These are phyloP conservation scores for Beauveria medogensis DNA, from an alignment of 2,329 filamentous ascomycete species.

Conservation along the genomic window DNA sequence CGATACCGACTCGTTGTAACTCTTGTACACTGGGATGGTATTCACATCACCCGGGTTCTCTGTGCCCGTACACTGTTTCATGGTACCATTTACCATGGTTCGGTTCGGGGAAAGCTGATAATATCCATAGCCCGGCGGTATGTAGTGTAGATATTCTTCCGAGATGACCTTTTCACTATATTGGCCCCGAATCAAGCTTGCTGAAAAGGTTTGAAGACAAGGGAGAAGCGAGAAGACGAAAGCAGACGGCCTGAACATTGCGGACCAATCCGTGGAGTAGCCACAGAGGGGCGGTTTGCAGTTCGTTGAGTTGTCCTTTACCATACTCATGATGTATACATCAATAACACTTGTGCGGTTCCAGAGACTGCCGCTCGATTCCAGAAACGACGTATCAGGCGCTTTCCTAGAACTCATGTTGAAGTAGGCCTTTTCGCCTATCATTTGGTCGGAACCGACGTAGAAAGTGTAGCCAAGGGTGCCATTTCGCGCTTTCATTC, in stretches of 20 bases:
- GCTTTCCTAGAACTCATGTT: neutral
- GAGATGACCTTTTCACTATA: neutral
- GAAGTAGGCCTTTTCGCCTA: neutral
- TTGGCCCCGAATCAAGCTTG: neutral
- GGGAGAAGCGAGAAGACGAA: neutral
- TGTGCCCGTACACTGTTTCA: neutral
- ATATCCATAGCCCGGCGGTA: neutral
- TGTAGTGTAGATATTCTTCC: neutral
- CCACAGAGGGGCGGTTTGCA: neutral
- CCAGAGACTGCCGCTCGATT: neutral
- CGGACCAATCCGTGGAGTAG: fast-evolving
- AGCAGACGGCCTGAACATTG: neutral
- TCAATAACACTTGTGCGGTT: slow-evolving; percentile 1
- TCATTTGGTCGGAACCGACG: neutral
- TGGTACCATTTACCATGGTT: neutral
- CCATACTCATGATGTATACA: neutral
- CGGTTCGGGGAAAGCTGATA: neutral
- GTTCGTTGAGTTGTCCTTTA: neutral
- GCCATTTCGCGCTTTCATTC: neutral
- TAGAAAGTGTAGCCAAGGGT: neutral
- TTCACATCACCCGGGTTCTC: neutral
- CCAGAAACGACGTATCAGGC: neutral
- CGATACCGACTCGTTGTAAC: no score
- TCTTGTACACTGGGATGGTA: neutral
- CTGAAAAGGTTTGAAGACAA: neutral